Base-by-base conservation (phyloP, 352 stramenopile genomes). In the Blastocystis sp. region DNA sequence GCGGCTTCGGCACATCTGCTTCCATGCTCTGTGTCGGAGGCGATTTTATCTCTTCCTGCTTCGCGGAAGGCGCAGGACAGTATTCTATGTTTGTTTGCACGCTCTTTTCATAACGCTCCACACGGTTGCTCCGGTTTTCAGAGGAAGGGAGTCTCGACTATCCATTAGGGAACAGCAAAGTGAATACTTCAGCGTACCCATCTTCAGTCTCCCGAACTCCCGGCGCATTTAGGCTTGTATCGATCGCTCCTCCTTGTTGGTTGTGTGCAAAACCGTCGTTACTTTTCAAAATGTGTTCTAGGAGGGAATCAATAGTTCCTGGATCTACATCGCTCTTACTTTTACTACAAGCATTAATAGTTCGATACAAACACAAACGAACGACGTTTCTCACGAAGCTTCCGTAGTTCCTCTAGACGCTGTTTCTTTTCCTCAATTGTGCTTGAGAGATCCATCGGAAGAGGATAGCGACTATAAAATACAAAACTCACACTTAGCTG, bases 341-440 rank as follows among this genome's bases (percentile, higher is more conserved):
- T 45, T 24, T 85, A 54, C 73, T 85, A 85, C n/a, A 45, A 4
- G 30, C 30, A 26, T 24, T 66, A 16, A 45, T 13, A 47, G 2
- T 30, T 30, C 13, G 34, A 3, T 4, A 30, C 2, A 41, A 1
- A 6, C n/a, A 43, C 26, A 4, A 56, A 85, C 73, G 53, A 34
- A n/a, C n/a, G 9, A 20, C 73, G 45, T 18, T 85, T 50, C 39
- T 66, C 43, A 47, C 73, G 54, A 24, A 85, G 39, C n/a, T 55
- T 50, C 11, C 73, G 73, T 53, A 85, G 47, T 41, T 85, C 73
- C 55, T 85, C 73, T 7, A 85, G 54, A 9, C 73, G 45, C 55
- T 66, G 50, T 55, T 85, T 85, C 73, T 85, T 85, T 43, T 65
- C 73, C 26, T 85, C 73, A 47, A 85, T 85, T 26, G 4, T 85